Evolutionary conservation across 164 flowering plant genomes (phyloP), one percentile per base, ranked within the genome.

Genomic region (Piper betle): DNA sequence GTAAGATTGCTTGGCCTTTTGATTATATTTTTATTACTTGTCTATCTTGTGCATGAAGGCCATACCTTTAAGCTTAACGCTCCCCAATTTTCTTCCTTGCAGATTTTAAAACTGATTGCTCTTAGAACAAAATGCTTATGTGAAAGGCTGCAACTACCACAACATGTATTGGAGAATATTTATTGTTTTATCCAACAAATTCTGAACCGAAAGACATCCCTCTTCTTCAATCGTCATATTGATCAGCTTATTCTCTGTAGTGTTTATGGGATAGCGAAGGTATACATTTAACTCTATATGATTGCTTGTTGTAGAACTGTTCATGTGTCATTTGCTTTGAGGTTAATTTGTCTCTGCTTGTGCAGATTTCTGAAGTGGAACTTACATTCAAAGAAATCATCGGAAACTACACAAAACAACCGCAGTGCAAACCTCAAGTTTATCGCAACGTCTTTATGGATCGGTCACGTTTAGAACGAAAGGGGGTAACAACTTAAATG

Each of bases 261-360:
- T 75, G 77, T 94, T 63, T 94, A 94, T 74, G 94, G 93, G 63
- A 83, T 94, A 66, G 89, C 97, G 38, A 94, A 94, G 97, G 99
- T 94, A 19, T 19, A 25, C 11, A 25, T 25, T 25, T 25, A 25
- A 46, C 15, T 25, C 33, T 25, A 9, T 46, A 46, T 46, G 50
- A 12, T 46, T 58, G 7, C 37, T 12, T 25, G 33, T 25, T 0
- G 33, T 25, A 25, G 33, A 25, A 25, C 33, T 25, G 1, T 38
- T n/a, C 1, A 38, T 15, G 37, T 5, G 7, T 33, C 48, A 33
- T 11, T 18, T 57, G 59, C 20, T 69, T 54, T 46, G 9, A 10
- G 10, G 16, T 62, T 12, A 46, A 15, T 46, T 46, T 46, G 50
- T 46, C 15, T 46, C 50, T 46, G 50, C 41, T 40, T 37, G 20